Evolutionary conservation across 306 rosid species (phyloP).

Genomic region (Rosa lucieae): DNA sequence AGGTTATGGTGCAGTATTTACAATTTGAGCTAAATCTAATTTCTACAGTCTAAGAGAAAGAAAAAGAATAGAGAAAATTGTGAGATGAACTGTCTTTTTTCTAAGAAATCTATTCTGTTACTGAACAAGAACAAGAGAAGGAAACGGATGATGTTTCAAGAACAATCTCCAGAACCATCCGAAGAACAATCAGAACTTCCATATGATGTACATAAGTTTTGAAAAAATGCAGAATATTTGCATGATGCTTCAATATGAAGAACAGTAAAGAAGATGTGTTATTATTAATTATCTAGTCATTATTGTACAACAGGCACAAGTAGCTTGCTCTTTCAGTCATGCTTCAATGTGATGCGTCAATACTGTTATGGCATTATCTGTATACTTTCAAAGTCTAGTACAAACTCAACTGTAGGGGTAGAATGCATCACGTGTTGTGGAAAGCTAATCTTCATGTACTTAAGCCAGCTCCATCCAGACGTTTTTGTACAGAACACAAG

Average conservation of each 20-base stretch:
- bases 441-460: not conserved
- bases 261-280: not conserved
- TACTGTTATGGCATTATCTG: not conserved
- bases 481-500: constrained; percentile 8
- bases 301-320: not conserved
- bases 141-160: not conserved
- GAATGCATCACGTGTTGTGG: not conserved
- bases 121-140: not conserved
- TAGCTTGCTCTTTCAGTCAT: constrained; percentile 2
- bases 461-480: not conserved
- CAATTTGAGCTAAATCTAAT: not conserved
- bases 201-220: not conserved
- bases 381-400: not conserved
- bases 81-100: not conserved
- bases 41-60: not conserved
- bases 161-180: not conserved
- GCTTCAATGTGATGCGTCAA: not conserved
- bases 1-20: not conserved
- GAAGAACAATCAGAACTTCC: not conserved
- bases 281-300: not conserved
- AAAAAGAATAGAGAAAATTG: not conserved
- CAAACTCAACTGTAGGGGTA: not conserved
- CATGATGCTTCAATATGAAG: not conserved
- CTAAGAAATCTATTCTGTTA: not conserved
- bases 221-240: not conserved